Evolutionary conservation across 306 rosid species (phyloP).

Genomic region (Glycyrrhiza uralensis): DNA sequence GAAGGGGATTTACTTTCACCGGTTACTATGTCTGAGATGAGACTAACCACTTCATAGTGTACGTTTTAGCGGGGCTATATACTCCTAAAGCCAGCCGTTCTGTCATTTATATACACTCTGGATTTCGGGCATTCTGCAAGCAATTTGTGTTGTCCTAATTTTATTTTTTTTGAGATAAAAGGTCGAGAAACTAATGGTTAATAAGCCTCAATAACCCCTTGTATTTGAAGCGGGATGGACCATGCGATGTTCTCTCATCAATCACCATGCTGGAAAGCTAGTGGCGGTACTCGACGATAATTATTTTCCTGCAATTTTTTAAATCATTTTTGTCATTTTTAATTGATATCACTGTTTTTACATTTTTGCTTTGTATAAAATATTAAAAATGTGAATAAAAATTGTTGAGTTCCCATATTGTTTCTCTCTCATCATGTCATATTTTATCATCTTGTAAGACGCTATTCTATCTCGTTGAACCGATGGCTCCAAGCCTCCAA

Average conservation of each 20-base stretch:
- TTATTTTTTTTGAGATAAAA: slow-evolving; percentile 23
- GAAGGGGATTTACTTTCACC: slow-evolving; percentile 89
- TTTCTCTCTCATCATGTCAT: too few species aligned
- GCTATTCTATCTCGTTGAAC: too few species aligned
- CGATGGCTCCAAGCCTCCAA: too few species aligned
- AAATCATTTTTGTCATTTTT: not conserved
- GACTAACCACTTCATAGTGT: slow-evolving; percentile 18
- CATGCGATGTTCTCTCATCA: slow-evolving; percentile 28
- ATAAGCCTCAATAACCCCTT: slow-evolving; percentile 60
- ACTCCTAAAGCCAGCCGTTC: slow-evolving; percentile 28
- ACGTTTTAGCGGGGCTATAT: slow-evolving; percentile 32
- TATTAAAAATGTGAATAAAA: not conserved
- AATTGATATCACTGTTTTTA: not conserved
- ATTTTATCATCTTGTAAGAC: too few species aligned
- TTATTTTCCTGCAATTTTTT: slow-evolving; percentile 21
- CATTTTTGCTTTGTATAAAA: not conserved
- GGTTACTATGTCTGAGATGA: slow-evolving; percentile 76
- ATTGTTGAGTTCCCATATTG: not conserved
- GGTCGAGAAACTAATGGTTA: slow-evolving; percentile 45
- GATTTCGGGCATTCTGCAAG: slow-evolving; percentile 41
- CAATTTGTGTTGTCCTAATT: slow-evolving; percentile 34
- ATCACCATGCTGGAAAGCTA: slow-evolving; percentile 38
- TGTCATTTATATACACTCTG: slow-evolving; percentile 36
- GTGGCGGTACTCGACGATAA: slow-evolving; percentile 23
- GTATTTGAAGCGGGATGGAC: slow-evolving; percentile 46